Evolutionary conservation across 805 yeast species (phyloP).

Genomic region (Hermanozyma aechmeae): DNA sequence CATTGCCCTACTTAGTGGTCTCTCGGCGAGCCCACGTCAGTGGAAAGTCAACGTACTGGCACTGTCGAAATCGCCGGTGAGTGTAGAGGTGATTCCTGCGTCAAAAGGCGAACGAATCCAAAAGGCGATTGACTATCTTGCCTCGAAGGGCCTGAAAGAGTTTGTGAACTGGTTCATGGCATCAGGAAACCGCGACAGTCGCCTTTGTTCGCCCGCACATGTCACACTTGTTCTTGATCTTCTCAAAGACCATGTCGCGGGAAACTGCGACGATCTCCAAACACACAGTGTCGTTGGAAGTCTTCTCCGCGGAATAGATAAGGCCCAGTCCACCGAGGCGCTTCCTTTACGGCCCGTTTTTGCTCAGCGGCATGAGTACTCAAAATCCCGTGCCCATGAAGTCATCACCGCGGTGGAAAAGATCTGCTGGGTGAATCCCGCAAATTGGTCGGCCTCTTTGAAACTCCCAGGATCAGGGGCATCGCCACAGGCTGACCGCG

Average conservation of each 20-base stretch:
- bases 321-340: slow-evolving; percentile 1
- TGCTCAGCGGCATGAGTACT: slow-evolving; percentile 29
- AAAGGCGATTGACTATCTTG: slow-evolving; percentile 8
- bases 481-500: slow-evolving; percentile 34
- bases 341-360: slow-evolving; percentile 2
- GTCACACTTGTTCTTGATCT: slow-evolving; percentile 9
- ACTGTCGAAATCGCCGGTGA: slow-evolving; percentile 20
- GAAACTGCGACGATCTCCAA: slow-evolving; percentile 38
- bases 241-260: slow-evolving; percentile 47
- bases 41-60: slow-evolving; percentile 17
- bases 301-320: slow-evolving; percentile 21
- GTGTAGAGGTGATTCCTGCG: slow-evolving; percentile 25
- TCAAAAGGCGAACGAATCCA: slow-evolving; percentile 6
- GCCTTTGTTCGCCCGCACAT: too few relatives aligned
- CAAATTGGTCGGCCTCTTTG: slow-evolving; percentile 38
- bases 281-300: slow-evolving; percentile 38
- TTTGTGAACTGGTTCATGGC: too few relatives aligned
- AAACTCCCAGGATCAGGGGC: slow-evolving; percentile 35
- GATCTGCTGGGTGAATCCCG: slow-evolving; percentile 36
- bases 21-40: slow-evolving; percentile 5
- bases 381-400: slow-evolving; percentile 46
- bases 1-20: slow-evolving; percentile 8
- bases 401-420: slow-evolving; percentile 21
- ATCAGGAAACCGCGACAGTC: too few relatives aligned
- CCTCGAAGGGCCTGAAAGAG: too few relatives aligned